phyloP scores from a whole-genome alignment of 805 yeast genomes.

The Candida germanica region DNA sequence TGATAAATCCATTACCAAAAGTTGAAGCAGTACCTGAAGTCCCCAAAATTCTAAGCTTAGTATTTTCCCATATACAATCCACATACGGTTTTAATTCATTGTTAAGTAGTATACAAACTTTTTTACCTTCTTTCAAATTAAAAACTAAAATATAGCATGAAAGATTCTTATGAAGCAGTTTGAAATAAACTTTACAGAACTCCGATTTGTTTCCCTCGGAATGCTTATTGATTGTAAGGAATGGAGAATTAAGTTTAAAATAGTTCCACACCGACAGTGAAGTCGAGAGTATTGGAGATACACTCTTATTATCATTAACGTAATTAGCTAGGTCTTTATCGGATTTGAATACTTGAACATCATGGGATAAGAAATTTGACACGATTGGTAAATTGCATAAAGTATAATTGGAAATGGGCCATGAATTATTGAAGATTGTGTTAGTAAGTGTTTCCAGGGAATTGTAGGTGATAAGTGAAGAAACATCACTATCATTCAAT shows the following conservation, averaged over 20 bases:
- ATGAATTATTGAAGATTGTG: constrained; percentile 15
- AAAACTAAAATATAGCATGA: constrained; percentile 28
- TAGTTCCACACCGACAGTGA: constrained; percentile 20
- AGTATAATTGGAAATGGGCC: constrained; percentile 5
- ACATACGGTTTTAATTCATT: constrained; percentile 30
- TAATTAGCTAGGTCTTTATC: constrained; percentile 1
- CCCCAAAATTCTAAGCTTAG: constrained; percentile 30
- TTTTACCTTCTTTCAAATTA: constrained; percentile 6
- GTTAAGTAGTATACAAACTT: constrained; percentile 20
- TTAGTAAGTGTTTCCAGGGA: constrained; percentile 21
- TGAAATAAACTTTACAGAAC: constrained; percentile 21
- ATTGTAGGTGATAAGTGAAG: constrained; percentile 12
- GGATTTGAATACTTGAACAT: constrained; percentile 4
- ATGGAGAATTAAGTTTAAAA: constrained; percentile 29
- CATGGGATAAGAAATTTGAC: constrained; percentile 15
- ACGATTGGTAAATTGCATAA: constrained; percentile 17
- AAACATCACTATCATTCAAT: constrained; percentile 10
- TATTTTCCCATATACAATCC: constrained; percentile 23
- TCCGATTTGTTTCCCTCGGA: constrained; percentile 17
- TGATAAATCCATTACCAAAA: constrained; percentile 30
- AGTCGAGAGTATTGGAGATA: constrained; percentile 18
- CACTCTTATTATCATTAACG: constrained; percentile 1
- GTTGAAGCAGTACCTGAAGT: constrained; percentile 34
- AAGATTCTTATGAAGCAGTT: constrained; percentile 24
- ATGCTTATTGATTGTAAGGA: constrained; percentile 18